phyloP scores from a whole-genome alignment of 768 basidiomycete species.

The Suillus variegatus region DNA sequence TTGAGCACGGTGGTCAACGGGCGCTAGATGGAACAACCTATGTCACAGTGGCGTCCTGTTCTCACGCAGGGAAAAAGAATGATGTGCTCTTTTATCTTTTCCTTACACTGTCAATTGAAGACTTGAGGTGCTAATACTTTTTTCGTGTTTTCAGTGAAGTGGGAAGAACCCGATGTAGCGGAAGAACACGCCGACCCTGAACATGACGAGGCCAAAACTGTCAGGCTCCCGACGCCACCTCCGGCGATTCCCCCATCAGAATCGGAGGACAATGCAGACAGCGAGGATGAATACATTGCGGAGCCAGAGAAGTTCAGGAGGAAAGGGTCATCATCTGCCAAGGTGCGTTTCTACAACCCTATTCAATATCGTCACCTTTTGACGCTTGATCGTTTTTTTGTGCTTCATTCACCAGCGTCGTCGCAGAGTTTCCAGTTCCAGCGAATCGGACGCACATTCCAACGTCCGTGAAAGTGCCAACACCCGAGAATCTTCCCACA shows the following conservation, averaged over 20 bases:
- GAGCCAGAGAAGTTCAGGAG: slow-evolving; percentile 37
- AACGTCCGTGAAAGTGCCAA: slow-evolving; percentile 25
- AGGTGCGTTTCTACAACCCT: slow-evolving; percentile 41
- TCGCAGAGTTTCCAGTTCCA: slow-evolving; percentile 39
- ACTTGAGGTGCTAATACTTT: slow-evolving; percentile 30
- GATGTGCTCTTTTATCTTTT: slow-evolving; percentile 14
- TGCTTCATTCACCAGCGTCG: slow-evolving; percentile 40
- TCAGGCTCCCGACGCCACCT: slow-evolving; percentile 25
- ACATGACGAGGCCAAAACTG: slow-evolving; percentile 21
- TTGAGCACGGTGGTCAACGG: slow-evolving; percentile 28
- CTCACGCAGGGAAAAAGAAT: slow-evolving; percentile 4
- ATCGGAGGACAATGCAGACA: slow-evolving; percentile 51
- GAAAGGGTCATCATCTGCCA: slow-evolving; percentile 32
- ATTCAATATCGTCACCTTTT: slow-evolving; percentile 15
- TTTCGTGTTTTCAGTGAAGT: slow-evolving; percentile 54
- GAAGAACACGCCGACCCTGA: slow-evolving; percentile 41
- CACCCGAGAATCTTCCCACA: slow-evolving; percentile 17
- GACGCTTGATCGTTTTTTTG: slow-evolving; percentile 13
- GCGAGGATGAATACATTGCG: slow-evolving; percentile 74
- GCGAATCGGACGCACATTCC: slow-evolving; percentile 44
- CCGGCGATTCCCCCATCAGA: slow-evolving; percentile 41
- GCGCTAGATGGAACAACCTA: slow-evolving; percentile 4
- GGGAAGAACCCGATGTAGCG: slow-evolving; percentile 67
- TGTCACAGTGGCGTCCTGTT: slow-evolving; percentile 10
- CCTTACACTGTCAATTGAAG: slow-evolving; percentile 13